A percentile compares a stretch with the other conserved stretches of the same genome.
These are phyloP conservation scores for Hansenula lynferdii DNA, from an alignment of 1,139 yeast species.

Conservation along the genomic window DNA sequence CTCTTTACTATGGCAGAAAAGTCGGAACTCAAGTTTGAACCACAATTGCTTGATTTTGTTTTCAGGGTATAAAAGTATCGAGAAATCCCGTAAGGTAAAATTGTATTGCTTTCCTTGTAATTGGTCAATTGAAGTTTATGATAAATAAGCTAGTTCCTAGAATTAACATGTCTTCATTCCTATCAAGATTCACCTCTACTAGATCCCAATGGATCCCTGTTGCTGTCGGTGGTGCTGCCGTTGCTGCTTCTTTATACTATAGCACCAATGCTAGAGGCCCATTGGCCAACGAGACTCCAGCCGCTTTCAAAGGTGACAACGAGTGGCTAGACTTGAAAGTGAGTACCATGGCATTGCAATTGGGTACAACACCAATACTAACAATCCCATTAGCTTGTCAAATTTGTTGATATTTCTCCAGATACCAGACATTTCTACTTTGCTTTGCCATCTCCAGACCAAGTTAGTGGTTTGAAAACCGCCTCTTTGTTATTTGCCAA, in stretches of 20 bases:
- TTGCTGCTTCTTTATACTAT: slow-evolving; percentile 43
- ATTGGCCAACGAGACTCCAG: slow-evolving; percentile 40
- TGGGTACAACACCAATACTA: too few species aligned
- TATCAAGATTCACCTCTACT: slow-evolving; percentile 23
- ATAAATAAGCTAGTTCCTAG: background rate
- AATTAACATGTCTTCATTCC: slow-evolving; percentile 13
- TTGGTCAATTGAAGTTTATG: background rate
- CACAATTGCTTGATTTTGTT: too few species aligned
- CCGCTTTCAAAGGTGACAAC: slow-evolving; percentile 63
- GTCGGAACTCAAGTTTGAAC: too few species aligned
- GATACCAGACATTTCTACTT: slow-evolving; percentile 67
- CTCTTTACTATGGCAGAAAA: too few species aligned
- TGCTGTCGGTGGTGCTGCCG: slow-evolving; percentile 49
- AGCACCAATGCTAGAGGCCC: slow-evolving; percentile 18
- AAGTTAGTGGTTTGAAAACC: slow-evolving; percentile 70
- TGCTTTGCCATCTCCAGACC: slow-evolving; percentile 62
- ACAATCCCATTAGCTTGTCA: slow-evolving; percentile 32
- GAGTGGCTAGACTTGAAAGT: slow-evolving; percentile 77
- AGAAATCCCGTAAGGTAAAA: too few species aligned
- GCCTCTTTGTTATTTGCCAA: slow-evolving; percentile 83
- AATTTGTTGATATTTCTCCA: slow-evolving; percentile 49
- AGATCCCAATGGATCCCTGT: slow-evolving; percentile 23
- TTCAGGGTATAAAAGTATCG: too few species aligned
- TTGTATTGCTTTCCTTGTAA: background rate
- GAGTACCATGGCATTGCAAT: background rate